These are phyloP conservation scores for Stropharia rugosoannulata DNA, from an alignment of 768 basidiomycete genomes.

Conservation along the genomic window DNA sequence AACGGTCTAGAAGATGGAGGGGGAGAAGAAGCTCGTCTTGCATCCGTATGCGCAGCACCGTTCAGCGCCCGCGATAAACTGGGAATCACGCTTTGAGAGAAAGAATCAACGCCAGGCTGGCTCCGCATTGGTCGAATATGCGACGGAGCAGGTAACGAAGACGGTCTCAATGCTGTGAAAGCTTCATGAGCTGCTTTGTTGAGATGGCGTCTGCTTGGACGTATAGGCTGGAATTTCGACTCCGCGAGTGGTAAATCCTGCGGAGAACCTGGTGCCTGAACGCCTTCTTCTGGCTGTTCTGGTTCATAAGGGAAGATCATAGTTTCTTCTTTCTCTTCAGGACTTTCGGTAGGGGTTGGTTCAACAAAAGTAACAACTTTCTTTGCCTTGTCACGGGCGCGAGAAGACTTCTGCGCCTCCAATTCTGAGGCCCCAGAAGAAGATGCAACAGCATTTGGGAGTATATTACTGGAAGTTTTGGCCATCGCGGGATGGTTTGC, in stretches of 20 bases:
- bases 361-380: conserved; percentile 67
- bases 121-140: conserved; percentile 46
- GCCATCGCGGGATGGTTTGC: too few relatives aligned
- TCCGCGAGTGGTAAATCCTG: conserved; percentile 41
- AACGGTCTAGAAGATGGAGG: conserved; percentile 14
- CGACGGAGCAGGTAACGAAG: conserved; percentile 71
- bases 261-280: conserved; percentile 13
- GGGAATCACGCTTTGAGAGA: conserved; percentile 30
- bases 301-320: conserved; percentile 71
- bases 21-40: conserved; percentile 11
- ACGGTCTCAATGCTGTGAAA: conserved; percentile 59
- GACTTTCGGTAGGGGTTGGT: conserved; percentile 48
- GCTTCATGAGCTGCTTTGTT: conserved; percentile 46
- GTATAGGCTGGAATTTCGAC: conserved; percentile 34
- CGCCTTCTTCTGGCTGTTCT: conserved; percentile 26
- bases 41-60: conserved; percentile 12
- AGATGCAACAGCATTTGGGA: conserved; percentile 9
- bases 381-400: conserved; percentile 47
- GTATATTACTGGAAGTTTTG: too few relatives aligned
- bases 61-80: conserved; percentile 25
- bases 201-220: conserved; percentile 29
- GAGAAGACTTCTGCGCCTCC: conserved; percentile 19
- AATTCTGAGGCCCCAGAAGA: conserved; percentile 21
- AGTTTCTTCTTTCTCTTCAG: conserved; percentile 33
- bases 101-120: conserved; percentile 36